Evolutionary conservation across 1,284 basidiomycete species (phyloP), one percentile per base, ranked within the genome.

Genomic region (Tylopilus orsonianus): DNA sequence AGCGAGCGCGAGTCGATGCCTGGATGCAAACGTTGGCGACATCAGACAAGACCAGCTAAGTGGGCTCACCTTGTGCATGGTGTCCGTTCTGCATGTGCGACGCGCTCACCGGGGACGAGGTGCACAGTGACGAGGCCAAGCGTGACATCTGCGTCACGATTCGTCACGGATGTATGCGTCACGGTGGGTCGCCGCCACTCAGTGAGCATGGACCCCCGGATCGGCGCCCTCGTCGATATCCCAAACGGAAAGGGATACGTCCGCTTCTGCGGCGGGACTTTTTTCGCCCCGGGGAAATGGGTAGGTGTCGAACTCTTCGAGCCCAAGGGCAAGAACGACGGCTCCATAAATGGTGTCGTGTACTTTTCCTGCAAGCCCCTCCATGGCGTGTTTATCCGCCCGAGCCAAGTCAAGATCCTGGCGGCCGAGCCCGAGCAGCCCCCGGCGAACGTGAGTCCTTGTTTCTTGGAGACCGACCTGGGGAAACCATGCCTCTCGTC

Each of bases 281-380:
- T 80, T 4, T 99, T 99, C 66, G 83, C 92, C 13, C 67, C 83
- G 2, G 97, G 97, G 0, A 88, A 89, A 71, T 99, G 97, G 97
- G 80, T 97, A 50, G 97, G 97, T 13, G 83, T 99, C 49, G 93
- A 95, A 65, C 81, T 99, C 46, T 82, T 75, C 42, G 85, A 89
- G 56, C 67, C 79, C 4, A 87, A 83, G 37, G 97, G 97, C 33
- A 98, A 98, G 84, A 99, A 99, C 73, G 90, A 99, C 61, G 97
- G 97, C 2, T 80, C 83, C 1, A 90, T 99, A 1, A 78, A 87
- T 41, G 94, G 90, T 23, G 75, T 86, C 49, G 60, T 71, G 8
- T 99, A 99, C 74, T 99, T 99, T 68, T 77, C 75, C 14, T 96
- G 93, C 71, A 77, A 80, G 57, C 75, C 79, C 44, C 75, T 77